Base-by-base conservation (phyloP, 768 basidiomycete genomes). In the Tremella yokohamensis region DNA sequence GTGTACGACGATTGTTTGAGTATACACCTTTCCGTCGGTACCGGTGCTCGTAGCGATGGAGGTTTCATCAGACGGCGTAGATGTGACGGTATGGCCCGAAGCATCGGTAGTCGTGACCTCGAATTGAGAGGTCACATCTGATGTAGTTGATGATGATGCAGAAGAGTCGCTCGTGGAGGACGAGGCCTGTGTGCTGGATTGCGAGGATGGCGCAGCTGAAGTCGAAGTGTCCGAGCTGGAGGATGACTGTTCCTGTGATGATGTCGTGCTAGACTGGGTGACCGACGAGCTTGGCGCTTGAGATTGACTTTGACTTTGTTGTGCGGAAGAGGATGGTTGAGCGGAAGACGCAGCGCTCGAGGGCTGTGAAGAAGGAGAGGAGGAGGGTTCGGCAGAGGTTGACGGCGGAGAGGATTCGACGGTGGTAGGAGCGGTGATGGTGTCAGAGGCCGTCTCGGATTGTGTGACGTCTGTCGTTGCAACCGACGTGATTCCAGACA, bases 181-280 rank as follows among this genome's bases (percentile, higher is more conserved):
- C 8, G 51, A 11, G 4, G 49, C 16, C 19, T 20, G 15, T 6
- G 49, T 49, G n/a, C 16, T 22, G 20, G 49, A 22, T n/a, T n/a
- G 16, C 15, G 51, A 13, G 12, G 51, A 29, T 15, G 51, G 22
- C 18, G 51, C 34, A 38, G 26, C 16, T 13, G 51, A 52, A 24
- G n/a, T 12, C n/a, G 51, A 20, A 37, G 52, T 50, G 20, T 25
- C 52, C 16, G 44, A 53, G 15, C 40, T 44, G 11, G 58, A 54
- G 2, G 52, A 37, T 24, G 56, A 50, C n/a, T 50, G 53, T 4
- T 34, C 29, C 11, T 34, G 29, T 11, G 29, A 34, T 34, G 29
- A 34, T 34, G 29, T 34, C 11, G 11, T 11, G 29, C 29, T 34
- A 34, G 29, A 34, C 19, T 37, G 34, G 12, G 52, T 38, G 22